Conservation (phyloP, 2,329 filamentous ascomycete species). For the Phialocephala subalpina region DNA sequence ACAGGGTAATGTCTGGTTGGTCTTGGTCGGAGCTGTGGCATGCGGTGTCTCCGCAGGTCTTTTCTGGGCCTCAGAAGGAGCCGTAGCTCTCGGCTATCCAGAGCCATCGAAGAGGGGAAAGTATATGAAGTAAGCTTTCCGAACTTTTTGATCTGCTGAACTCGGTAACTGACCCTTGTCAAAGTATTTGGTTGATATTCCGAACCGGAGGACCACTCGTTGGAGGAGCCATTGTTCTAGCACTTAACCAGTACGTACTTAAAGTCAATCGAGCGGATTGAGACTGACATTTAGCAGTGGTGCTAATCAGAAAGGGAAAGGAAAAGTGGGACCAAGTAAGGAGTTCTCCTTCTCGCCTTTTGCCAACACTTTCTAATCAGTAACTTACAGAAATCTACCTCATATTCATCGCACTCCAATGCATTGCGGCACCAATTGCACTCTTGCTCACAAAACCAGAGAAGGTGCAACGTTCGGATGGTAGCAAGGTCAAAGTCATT, state of each 20-base stretch:
- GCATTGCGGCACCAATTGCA: conserved; percentile 67
- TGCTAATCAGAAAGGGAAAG: neutral
- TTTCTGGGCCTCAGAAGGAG: conserved; percentile 78
- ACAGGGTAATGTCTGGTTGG: conserved; percentile 68
- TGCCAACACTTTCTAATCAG: neutral
- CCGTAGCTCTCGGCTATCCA: conserved; percentile 75
- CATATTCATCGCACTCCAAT: conserved; percentile 75
- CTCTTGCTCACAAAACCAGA: conserved; percentile 66
- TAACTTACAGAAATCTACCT: conserved; percentile 51
- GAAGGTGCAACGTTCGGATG: conserved; percentile 70
- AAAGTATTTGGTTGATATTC: conserved; percentile 61
- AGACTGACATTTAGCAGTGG: neutral
- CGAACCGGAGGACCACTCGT: conserved; percentile 70
- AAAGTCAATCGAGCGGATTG: neutral
- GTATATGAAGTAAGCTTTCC: conserved; percentile 3
- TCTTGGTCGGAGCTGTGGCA: conserved; percentile 70
- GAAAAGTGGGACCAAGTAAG: conserved; percentile 3
- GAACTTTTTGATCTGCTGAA: neutral
- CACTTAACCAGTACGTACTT: conserved; percentile 47
- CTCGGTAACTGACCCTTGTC: neutral
- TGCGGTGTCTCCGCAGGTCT: conserved; percentile 69
- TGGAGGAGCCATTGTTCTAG: conserved; percentile 74
- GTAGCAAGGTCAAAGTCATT: conserved; percentile 57
- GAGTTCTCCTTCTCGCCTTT: neutral
- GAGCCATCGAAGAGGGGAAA: conserved; percentile 50